Percentiles rank a stretch among this genome's conserved stretches.
These are phyloP conservation scores for Pyricularia grisea DNA, from an alignment of 2,329 filamentous ascomycete species.

Conservation along the genomic window DNA sequence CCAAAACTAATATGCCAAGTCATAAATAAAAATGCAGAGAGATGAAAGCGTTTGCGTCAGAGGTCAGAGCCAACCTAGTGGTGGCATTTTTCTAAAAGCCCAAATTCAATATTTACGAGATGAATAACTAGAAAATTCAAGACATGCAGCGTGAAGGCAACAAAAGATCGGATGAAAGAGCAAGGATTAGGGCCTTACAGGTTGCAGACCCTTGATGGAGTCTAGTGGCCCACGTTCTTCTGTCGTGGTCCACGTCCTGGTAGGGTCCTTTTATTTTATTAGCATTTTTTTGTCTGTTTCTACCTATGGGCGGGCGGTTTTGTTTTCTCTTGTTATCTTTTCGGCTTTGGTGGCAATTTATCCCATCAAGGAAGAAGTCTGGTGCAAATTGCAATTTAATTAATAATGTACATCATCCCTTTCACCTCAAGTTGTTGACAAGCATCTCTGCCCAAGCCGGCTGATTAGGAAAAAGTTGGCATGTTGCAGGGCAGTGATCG, in stretches of 20 bases:
- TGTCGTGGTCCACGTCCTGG: neutral
- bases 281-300: neutral
- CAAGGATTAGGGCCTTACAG: neutral
- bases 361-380: neutral
- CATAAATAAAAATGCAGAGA: neutral
- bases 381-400: neutral
- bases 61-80: neutral
- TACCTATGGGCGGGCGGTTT: too few relatives aligned
- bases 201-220: neutral
- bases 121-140: neutral
- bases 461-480: neutral
- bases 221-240: neutral
- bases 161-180: neutral
- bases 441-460: neutral
- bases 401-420: neutral
- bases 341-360: neutral
- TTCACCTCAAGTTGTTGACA: neutral
- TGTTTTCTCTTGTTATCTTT: neutral
- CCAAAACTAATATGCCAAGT: neutral
- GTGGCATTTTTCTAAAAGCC: neutral
- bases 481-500: neutral
- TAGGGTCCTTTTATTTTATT: neutral
- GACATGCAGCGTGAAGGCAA: neutral
- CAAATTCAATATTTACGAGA: neutral
- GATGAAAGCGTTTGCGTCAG: neutral